phyloP scores from a whole-genome alignment of 176 grass and related monocot species.

The Phragmites australis region DNA sequence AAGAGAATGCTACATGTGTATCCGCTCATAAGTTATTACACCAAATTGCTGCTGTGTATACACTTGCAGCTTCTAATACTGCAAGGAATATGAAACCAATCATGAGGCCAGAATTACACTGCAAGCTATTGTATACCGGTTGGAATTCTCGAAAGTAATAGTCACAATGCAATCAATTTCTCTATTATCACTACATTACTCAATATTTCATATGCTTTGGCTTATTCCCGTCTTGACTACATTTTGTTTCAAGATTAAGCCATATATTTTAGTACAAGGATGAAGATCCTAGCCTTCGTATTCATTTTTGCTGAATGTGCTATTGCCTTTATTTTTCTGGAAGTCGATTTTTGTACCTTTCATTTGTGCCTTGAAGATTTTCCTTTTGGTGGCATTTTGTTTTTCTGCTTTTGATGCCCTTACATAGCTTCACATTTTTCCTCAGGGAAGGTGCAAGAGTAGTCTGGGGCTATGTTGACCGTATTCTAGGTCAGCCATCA shows the following conservation, averaged over 20 bases:
- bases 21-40: conserved; percentile 12
- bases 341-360: neutral
- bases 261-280: conserved; percentile 9
- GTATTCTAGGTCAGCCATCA: conserved; percentile 95
- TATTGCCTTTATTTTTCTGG: conserved; percentile 6
- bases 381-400: neutral
- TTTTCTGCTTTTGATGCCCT: conserved; percentile 4
- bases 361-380: neutral
- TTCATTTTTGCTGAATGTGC: conserved; percentile 12
- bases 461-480: conserved; percentile 96
- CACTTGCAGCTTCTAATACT: conserved; percentile 16
- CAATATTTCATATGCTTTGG: neutral
- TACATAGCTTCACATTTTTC: conserved; percentile 27
- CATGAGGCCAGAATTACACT: neutral
- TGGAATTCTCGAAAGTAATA: conserved; percentile 14
- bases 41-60: conserved; percentile 1
- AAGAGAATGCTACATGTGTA: neutral
- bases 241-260: conserved; percentile 15
- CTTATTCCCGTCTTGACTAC: neutral
- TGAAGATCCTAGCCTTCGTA: conserved; percentile 13
- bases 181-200: neutral
- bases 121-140: neutral
- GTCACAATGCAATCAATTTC: neutral
- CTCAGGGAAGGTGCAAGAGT: conserved; percentile 94
- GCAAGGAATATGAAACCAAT: neutral